Evolutionary conservation across 1,139 yeast species (phyloP), one percentile per base, ranked within the genome.

Genomic region (Suhomyces chickasaworum): DNA sequence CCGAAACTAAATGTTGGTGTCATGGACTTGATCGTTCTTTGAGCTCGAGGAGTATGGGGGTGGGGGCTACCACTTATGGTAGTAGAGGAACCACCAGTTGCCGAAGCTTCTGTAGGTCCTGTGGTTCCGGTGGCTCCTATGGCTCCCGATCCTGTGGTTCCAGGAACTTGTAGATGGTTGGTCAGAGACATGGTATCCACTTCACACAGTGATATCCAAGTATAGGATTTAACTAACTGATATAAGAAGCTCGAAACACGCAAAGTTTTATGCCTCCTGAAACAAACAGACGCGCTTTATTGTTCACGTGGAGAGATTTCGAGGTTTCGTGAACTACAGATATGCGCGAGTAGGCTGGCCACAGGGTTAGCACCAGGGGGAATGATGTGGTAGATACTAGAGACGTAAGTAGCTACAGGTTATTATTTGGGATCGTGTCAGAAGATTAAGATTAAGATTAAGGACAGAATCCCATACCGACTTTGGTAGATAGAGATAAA

Each of bases 1-100:
- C 77, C 76, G 53, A 73, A 71, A 32, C 72, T 63, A 54, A 69
- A 72, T 6, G 74, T 63, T 1, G 78, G 75, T 10, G 75, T 69
- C 41, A 33, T 30, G 13, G 44, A 39, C 21, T 46, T 46, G 33
- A 37, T 39, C 4, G 49, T 42, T 31, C 46, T 13, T 29, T 42
- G 49, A 23, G 42, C 44, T 34, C 65, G 53, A 4, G 73, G 73
- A 1, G 75, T 69, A 41, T 64, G 61, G n/a, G 74, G 73, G 27
- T 58, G 62, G 29, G 53, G 44, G 21, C 47, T 46, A 17, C 45
- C 45, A 4, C 22, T 13, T 2, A 21, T 21, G 23, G 37, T 20
- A 16, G 25, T n/a, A 5, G 37, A 12, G 16, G 15, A 6, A 2
- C 36, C 36, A 32, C 21, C 36, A 25, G 29, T 18, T 25, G 37